Evolutionary conservation across 495 filamentous ascomycete species (phyloP).

Genomic region (Delitschia confertaspora): DNA sequence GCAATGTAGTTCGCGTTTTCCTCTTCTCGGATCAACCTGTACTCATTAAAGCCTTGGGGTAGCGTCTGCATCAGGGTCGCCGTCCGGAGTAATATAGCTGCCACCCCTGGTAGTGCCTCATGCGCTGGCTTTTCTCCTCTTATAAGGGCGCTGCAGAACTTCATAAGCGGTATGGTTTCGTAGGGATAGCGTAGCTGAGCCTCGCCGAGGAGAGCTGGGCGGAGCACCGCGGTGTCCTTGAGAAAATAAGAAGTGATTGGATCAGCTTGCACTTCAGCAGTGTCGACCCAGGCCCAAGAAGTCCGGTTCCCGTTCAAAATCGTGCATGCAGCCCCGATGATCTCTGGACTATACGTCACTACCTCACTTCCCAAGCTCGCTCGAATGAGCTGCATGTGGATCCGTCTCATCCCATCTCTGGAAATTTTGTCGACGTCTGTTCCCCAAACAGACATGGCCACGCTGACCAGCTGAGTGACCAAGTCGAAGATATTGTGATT

Average conservation of each 20-base stretch:
- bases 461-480: constrained; percentile 7
- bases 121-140: constrained; percentile 35
- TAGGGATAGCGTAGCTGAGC: constrained; percentile 74
- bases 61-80: constrained; percentile 66
- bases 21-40: constrained; percentile 69
- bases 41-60: constrained; percentile 55
- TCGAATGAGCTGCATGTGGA: constrained; percentile 19
- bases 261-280: constrained; percentile 5
- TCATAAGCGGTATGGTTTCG: constrained; percentile 74
- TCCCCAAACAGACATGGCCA: constrained; percentile 11
- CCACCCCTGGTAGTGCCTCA: constrained; percentile 43
- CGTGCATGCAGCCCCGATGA: constrained; percentile 11
- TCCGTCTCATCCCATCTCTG: constrained; percentile 11
- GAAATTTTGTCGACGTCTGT: constrained; percentile 15
- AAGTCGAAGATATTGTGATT: constrained; percentile 8
- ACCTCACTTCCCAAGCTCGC: constrained; percentile 11
- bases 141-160: constrained; percentile 49
- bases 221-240: constrained; percentile 48
- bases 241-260: constrained; percentile 15
- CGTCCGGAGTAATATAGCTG: constrained; percentile 48
- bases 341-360: constrained; percentile 17
- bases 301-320: constrained; percentile 13
- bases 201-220: constrained; percentile 48
- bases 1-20: constrained; percentile 65
- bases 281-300: constrained; percentile 12